These are phyloP conservation scores for Hysterangium stoloniferum DNA, from an alignment of 768 basidiomycete genomes.

Conservation along the genomic window DNA sequence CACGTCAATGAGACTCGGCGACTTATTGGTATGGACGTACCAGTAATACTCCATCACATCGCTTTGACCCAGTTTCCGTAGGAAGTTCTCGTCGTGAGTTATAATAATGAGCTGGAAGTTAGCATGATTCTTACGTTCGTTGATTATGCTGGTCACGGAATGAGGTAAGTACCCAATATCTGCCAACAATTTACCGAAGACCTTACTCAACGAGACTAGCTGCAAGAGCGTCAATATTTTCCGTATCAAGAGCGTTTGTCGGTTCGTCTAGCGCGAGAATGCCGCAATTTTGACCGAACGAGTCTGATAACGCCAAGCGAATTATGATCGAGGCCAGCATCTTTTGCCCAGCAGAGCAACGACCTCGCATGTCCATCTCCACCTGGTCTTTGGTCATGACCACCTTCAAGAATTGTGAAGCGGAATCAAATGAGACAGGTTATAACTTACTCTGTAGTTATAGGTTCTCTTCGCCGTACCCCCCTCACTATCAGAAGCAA, in stretches of 20 bases:
- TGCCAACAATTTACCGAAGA: not conserved
- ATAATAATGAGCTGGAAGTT: slow-evolving; percentile 97
- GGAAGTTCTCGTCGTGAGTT: slow-evolving; percentile 95
- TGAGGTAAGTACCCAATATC: not conserved
- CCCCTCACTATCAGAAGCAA: slow-evolving; percentile 89
- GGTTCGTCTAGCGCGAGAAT: slow-evolving; percentile 97
- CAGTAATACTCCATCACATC: slow-evolving; percentile 96
- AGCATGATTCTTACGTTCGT: slow-evolving; percentile 78
- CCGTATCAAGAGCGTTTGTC: slow-evolving; percentile 92
- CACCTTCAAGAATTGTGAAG: slow-evolving; percentile 44
- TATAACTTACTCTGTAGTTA: slow-evolving; percentile 77
- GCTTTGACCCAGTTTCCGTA: slow-evolving; percentile 80
- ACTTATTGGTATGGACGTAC: slow-evolving; percentile 33
- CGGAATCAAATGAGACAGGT: slow-evolving; percentile 4
- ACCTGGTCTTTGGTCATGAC: slow-evolving; percentile 99
- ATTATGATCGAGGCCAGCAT: slow-evolving; percentile 98
- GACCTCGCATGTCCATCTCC: slow-evolving; percentile 99
- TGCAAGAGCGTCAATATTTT: slow-evolving; percentile 93
- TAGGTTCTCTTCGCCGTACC: slow-evolving; percentile 87
- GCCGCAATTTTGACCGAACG: slow-evolving; percentile 95
- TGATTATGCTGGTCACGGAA: slow-evolving; percentile 66
- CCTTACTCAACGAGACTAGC: slow-evolving; percentile 84
- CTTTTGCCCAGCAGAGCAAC: slow-evolving; percentile 98
- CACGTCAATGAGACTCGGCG: too few species aligned
- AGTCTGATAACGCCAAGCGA: slow-evolving; percentile 92